Base-by-base conservation (phyloP, 441 rosid genomes). In the Biscutella laevigata region DNA sequence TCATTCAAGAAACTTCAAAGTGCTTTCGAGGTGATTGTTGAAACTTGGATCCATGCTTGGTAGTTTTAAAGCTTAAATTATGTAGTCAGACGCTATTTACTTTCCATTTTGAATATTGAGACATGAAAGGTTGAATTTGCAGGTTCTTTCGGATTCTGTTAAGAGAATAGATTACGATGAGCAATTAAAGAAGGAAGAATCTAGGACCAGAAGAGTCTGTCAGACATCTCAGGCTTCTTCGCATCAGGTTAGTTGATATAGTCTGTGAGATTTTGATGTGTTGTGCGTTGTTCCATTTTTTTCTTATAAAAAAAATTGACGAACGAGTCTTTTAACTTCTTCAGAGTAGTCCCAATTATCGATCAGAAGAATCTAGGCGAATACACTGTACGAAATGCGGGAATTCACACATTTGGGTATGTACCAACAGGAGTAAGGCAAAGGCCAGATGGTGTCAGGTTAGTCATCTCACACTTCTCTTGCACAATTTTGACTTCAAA, bases 361-460 rank as follows among this genome's bases (percentile, higher is more conserved):
- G 77, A 64, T 70, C 95, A 30, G 95, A 86, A 72, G 99, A 92
- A 71, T 88, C 99, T 3, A 92, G 99, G 70, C 78, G 94, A 45
- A 88, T 92, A 67, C 95, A 92, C 33, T 92, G 99, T 82, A 86
- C 97, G 2, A 88, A 81, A 72, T 92, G 99, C 29, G 82, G 90
- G 39, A 72, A 82, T 61, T 86, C 90, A 62, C 99, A 92, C 66
- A 74, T 88, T 69, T 92, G 99, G 99, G 90, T 92, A 34, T 92
- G 99, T 74, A 86, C 99, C 48, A 86, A 68, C 63, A 78, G 95
- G 74, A 68, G 74, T 57, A 88, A 84, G 73, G 69, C 80, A 59
- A 88, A 78, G 66, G 99, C 95, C 53, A 82, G 99, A 75, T 92
- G 99, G 99, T 92, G 99, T 69, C 95, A 84, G 90, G 99, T 88